These are phyloP conservation scores for Aspergillus vadensis DNA, from an alignment of 2,329 filamentous ascomycete genomes.

Conservation along the genomic window DNA sequence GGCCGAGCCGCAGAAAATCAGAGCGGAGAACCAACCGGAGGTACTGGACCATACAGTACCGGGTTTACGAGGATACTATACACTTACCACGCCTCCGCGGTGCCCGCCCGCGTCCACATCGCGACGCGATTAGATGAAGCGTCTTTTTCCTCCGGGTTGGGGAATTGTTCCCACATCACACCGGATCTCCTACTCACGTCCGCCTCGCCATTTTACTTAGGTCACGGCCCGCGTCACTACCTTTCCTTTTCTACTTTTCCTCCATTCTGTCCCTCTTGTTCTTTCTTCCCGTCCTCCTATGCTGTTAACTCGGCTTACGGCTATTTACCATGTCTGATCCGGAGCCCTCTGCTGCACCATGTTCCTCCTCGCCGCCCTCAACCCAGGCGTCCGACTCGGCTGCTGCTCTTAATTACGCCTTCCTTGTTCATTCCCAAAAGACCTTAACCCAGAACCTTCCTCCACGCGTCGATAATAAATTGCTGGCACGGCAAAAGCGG, in stretches of 20 bases:
- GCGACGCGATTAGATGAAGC: constrained; percentile 33
- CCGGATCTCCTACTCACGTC: neutral
- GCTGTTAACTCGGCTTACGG: constrained; percentile 22
- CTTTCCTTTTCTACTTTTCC: constrained; percentile 10
- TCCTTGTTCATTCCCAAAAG: constrained; percentile 62
- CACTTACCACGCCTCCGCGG: constrained; percentile 10
- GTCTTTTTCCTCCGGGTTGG: constrained; percentile 27
- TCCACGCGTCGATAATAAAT: constrained; percentile 61
- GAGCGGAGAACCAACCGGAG: neutral
- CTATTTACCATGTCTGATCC: constrained; percentile 38
- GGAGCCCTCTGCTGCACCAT: constrained; percentile 33
- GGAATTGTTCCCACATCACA: constrained; percentile 22
- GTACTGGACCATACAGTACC: constrained; percentile 6
- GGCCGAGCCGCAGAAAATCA: neutral
- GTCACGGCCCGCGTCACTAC: constrained; percentile 10
- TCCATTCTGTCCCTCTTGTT: constrained; percentile 8
- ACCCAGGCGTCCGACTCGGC: constrained; percentile 35
- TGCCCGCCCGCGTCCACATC: constrained; percentile 35
- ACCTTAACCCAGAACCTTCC: constrained; percentile 59
- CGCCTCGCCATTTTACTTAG: neutral
- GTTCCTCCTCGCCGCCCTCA: constrained; percentile 37
- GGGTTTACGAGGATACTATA: neutral
- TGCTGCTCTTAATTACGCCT: constrained; percentile 51
- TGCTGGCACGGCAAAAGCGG: constrained; percentile 62
- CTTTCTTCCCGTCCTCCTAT: constrained; percentile 14